Percentiles rank a stretch among this genome's conserved stretches.
These are phyloP conservation scores for Talinum fruticosum DNA, from an alignment of 148 eudicot species.

Conservation along the genomic window DNA sequence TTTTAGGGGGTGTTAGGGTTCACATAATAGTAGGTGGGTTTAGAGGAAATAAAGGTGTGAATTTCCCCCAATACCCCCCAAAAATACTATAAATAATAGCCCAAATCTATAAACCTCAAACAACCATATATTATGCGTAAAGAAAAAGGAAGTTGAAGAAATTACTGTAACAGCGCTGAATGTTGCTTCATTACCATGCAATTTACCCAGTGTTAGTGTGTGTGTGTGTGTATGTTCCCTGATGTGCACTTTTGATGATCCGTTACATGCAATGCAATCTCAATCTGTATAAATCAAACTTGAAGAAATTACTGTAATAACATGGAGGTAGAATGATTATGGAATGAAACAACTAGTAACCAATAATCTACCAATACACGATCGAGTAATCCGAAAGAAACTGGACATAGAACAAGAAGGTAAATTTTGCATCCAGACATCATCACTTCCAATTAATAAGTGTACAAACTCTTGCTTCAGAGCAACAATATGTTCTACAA, in stretches of 20 bases:
- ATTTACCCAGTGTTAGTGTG: too few species aligned
- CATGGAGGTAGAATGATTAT: constrained; percentile 4
- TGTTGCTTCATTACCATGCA: not conserved
- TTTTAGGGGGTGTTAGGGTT: too few species aligned
- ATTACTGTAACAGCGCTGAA: too few species aligned
- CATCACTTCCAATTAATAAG: constrained; percentile 31
- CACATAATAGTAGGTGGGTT: too few species aligned
- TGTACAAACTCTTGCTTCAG: constrained; percentile 27
- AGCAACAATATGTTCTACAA: constrained; percentile 44
- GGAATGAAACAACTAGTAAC: not conserved
- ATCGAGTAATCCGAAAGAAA: not conserved
- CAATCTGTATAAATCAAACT: not conserved
- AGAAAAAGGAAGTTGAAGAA: too few species aligned
- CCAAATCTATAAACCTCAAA: too few species aligned
- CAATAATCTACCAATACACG: constrained; percentile 4
- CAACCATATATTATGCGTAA: too few species aligned
- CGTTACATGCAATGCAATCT: not conserved
- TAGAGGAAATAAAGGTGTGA: too few species aligned
- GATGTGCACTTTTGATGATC: not conserved
- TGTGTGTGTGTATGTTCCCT: not conserved
- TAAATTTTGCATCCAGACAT: constrained; percentile 16
- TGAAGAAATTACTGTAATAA: not conserved
- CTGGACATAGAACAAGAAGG: constrained; percentile 12
- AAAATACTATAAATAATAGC: too few species aligned
- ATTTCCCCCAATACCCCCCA: too few species aligned